Base-by-base conservation (phyloP, 75 land plant species). In the Pinus albicaulis region DNA sequence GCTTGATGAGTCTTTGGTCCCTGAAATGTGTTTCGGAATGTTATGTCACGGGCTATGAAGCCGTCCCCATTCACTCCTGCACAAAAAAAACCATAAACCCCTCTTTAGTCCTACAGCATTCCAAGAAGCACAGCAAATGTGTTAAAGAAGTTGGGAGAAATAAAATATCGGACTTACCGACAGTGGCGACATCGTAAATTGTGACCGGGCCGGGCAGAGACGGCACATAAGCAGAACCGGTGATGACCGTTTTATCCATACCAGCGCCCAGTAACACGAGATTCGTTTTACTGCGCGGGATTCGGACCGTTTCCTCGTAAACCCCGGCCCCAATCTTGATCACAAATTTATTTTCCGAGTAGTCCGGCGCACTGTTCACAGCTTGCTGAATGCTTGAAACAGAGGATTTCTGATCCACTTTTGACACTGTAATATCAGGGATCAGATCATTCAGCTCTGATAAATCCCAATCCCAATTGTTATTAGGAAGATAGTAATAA, bases 191-290 rank as follows among this genome's bases (percentile, higher is more conserved):
- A 59, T 81, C 79, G 73, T 79, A 87, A 17, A 95, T 88, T 41
- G 89, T 72, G 71, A 89, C 55, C 15, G 74, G 53, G 26, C 92
- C 92, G 41, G 64, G 79, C 77, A 79, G 62, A 7, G 78, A 82
- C 4, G 80, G 84, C 57, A 74, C 86, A 48, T 75, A 74, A 15
- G 15, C n/a, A 59, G 78, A 76, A 6, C 90, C 96, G 7, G 90
- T 82, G 74, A 93, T 92, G 23, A 93, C 79, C 1, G 92, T 93
- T 66, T 73, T 78, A 44, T 86, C 89, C 55, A 81, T 78, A 11
- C 96, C 96, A 38, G 86, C 96, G 0, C 96, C 96, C 19, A 89
- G 13, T 65, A 93, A 86, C 71, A 83, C 82, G 60, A 93, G 59
- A 61, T 82, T 83, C 56, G 79, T 80, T 79, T 93, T 93, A 41